A percentile compares a stretch with the other conserved stretches of the same genome.
Evolutionary conservation across 495 filamentous ascomycete genomes (phyloP).

Genomic region (Penicillium taxi): DNA sequence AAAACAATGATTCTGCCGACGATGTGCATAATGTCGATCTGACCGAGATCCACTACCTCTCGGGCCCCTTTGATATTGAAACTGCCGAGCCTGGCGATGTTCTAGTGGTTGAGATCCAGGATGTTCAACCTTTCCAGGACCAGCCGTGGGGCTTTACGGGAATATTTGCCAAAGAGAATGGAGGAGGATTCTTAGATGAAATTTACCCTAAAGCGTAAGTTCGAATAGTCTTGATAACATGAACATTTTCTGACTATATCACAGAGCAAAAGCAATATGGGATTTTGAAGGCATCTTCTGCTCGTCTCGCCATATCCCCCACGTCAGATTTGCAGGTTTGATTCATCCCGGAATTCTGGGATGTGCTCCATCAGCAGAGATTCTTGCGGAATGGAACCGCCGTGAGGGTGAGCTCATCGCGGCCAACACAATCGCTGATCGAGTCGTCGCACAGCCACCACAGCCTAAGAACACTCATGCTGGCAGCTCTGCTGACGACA

Average conservation of each 20-base stretch:
- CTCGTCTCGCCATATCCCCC: constrained; percentile 82
- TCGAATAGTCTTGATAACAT: not conserved
- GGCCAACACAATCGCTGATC: constrained; percentile 51
- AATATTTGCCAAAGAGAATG: constrained; percentile 74
- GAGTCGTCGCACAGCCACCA: constrained; percentile 76
- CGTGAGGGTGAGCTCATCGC: constrained; percentile 73
- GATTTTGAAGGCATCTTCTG: constrained; percentile 95
- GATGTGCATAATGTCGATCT: constrained; percentile 82
- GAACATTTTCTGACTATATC: not conserved
- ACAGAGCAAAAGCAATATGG: constrained; percentile 90
- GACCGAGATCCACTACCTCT: constrained; percentile 77
- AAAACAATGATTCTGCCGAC: constrained; percentile 83
- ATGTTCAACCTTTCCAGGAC: constrained; percentile 84
- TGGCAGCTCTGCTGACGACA: constrained; percentile 51
- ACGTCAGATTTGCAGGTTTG: constrained; percentile 80
- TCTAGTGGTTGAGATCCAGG: constrained; percentile 87
- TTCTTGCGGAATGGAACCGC: constrained; percentile 70
- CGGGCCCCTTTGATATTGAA: constrained; percentile 85
- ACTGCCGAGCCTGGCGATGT: constrained; percentile 81
- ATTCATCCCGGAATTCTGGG: constrained; percentile 94
- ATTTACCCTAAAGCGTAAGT: constrained; percentile 72
- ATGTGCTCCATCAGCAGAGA: constrained; percentile 68
- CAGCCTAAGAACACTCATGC: constrained; percentile 63
- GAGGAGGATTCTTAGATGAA: constrained; percentile 88
- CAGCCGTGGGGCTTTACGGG: constrained; percentile 91